Percentiles rank a stretch among this genome's conserved stretches.
These are phyloP conservation scores for Vicia villosa DNA, from an alignment of 306 rosid species.

Conservation along the genomic window DNA sequence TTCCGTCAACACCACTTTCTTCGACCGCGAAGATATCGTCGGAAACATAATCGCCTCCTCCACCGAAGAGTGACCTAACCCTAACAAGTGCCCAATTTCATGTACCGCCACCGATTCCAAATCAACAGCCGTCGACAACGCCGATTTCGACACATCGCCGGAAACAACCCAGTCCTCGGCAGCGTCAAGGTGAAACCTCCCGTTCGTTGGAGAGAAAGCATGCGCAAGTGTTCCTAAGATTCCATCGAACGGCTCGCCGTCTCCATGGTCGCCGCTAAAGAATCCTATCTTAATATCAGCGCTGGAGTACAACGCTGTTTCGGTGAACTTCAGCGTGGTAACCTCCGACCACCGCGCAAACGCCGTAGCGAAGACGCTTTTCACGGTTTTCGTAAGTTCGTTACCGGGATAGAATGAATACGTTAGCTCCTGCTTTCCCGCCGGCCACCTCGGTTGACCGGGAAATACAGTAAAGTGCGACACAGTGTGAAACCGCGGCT, in stretches of 20 bases:
- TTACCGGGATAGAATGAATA: conserved; percentile 63
- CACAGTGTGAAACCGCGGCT: conserved; percentile 56
- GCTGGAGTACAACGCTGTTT: conserved; percentile 14
- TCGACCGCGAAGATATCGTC: conserved; percentile 57
- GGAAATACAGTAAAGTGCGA: conserved; percentile 65
- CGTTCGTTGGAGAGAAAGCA: conserved; percentile 84
- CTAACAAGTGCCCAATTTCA: conserved; percentile 85
- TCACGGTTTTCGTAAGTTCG: conserved; percentile 41
- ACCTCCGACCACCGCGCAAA: conserved; percentile 71
- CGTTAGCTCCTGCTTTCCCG: conserved; percentile 46
- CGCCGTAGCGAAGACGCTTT: conserved; percentile 59
- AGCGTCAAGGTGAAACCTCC: conserved; percentile 66
- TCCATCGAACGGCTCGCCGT: conserved; percentile 83
- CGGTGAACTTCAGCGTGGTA: conserved; percentile 56
- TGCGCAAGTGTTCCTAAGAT: conserved; percentile 81
- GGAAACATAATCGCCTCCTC: conserved; percentile 86
- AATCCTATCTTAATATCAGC: conserved; percentile 74
- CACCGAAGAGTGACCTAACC: conserved; percentile 80
- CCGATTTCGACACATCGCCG: conserved; percentile 55
- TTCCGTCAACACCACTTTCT: conserved; percentile 53
- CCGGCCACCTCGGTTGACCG: conserved; percentile 72
- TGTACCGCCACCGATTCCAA: conserved; percentile 92
- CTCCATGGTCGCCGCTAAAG: conserved; percentile 76
- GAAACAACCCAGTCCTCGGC: conserved; percentile 75
- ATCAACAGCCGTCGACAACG: conserved; percentile 60